Base-by-base conservation (phyloP, 257 asterid genomes). In the Nicotiana paniculata region DNA sequence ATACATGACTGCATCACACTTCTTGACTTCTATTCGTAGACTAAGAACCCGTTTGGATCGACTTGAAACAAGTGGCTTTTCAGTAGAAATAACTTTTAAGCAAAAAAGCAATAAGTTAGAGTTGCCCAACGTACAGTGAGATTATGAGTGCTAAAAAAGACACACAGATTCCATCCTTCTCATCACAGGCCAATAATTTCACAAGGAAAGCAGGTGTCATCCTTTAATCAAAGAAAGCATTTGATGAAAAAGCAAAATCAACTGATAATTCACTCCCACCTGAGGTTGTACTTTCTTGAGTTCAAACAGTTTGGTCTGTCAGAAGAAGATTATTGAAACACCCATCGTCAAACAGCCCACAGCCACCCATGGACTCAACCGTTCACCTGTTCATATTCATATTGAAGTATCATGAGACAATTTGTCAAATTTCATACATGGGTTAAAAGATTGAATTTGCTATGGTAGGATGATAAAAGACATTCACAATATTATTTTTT, bases 311-410 rank as follows among this genome's bases (percentile, higher is more conserved):
- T 83, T 67, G 15, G 53, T 79, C 88, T 48, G 54, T 92, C 87
- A 93, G 88, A 94, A 92, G 93, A 94, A 94, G 83, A 93, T 91
- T 82, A 93, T 91, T 16, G 97, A 95, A 53, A 95, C 90, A 12
- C 96, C 98, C 95, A 95, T 93, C 32, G 89, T 82, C 77, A 95
- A 87, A 93, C 98, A 92, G 74, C 96, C 98, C 61, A 90, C 81
- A 4, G 94, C 96, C 78, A 93, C 95, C 96, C 97, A 95, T 82
- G 98, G 98, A 89, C 98, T 93, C 89, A 95, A 88, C 58, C 97
- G 90, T 85, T 95, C 98, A 67, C 97, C 96, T 95, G 91, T 88
- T 37, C 70, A 77, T 39, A 67, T 88, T 37, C 70, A 77, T 39
- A 67, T 51, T 84, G 79, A 11, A 74, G 12, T 6, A 70, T 1